phyloP scores from a whole-genome alignment of 306 rosid species.

The Prunus salicina region DNA sequence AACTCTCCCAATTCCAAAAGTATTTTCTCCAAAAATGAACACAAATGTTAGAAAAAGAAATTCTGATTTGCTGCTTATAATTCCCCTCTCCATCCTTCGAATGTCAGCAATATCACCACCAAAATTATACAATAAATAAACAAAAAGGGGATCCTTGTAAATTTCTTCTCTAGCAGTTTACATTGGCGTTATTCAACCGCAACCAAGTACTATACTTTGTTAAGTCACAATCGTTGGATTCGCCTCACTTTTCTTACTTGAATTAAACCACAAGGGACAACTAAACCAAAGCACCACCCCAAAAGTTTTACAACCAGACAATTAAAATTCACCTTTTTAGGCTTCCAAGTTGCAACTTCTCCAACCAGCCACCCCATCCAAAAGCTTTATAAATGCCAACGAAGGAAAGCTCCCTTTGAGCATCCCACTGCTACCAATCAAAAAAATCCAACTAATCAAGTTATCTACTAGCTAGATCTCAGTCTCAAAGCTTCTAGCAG shows the following conservation, averaged over 20 bases:
- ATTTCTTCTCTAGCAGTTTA: neutral
- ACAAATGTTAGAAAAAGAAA: neutral
- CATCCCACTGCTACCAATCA: neutral
- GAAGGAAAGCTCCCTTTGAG: neutral
- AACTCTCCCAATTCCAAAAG: neutral
- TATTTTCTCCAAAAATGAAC: no score
- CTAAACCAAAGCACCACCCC: neutral
- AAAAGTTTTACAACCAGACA: neutral
- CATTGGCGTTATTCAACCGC: neutral
- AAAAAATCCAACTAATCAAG: neutral
- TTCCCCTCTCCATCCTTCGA: neutral
- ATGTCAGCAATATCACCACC: neutral
- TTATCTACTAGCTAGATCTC: neutral
- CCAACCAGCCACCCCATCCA: constrained; percentile 19
- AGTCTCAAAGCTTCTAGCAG: neutral
- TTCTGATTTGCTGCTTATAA: neutral
- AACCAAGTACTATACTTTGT: neutral
- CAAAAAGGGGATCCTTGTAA: neutral
- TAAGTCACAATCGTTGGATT: neutral
- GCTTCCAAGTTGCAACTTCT: constrained; percentile 34
- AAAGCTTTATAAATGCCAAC: constrained; percentile 36
- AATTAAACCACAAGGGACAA: constrained; percentile 1
- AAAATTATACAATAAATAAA: neutral
- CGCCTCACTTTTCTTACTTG: neutral
- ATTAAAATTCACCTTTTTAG: constrained; percentile 9